A percentile compares a stretch with the other conserved stretches of the same genome.
Conservation (phyloP, 331 rosid species). For the Malus hybrid region DNA sequence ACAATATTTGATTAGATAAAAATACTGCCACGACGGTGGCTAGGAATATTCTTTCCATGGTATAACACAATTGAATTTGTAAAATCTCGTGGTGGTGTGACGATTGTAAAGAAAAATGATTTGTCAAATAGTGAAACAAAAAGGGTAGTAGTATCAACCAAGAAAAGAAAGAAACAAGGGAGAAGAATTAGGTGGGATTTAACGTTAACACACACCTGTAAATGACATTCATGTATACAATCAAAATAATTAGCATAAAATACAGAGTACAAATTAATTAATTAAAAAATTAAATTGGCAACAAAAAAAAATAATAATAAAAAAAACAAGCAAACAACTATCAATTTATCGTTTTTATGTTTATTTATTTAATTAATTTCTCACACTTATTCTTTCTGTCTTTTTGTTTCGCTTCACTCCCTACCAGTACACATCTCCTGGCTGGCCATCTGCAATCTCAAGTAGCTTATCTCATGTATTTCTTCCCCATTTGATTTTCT, state of each 20-base stretch:
- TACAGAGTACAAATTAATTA: not conserved
- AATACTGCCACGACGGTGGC: too few species aligned
- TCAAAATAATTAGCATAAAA: not conserved
- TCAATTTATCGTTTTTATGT: not conserved
- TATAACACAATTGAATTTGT: too few species aligned
- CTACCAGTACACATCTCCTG: slow-evolving; percentile 24
- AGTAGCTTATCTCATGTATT: slow-evolving; percentile 13
- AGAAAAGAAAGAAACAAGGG: not conserved
- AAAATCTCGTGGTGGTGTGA: too few species aligned
- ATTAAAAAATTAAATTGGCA: not conserved
- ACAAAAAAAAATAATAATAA: too few species aligned
- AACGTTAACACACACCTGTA: not conserved
- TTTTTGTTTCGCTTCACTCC: slow-evolving; percentile 25
- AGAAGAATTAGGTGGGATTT: not conserved
- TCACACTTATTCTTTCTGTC: slow-evolving; percentile 29
- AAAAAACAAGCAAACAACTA: not conserved
- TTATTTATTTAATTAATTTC: not conserved
- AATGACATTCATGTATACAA: not conserved
- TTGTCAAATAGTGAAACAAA: not conserved
- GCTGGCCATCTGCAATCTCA: slow-evolving; percentile 15
- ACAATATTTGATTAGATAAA: too few species aligned
- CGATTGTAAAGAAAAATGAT: too few species aligned
- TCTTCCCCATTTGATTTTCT: not conserved
- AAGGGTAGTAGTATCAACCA: not conserved
- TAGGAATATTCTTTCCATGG: too few species aligned